Base-by-base conservation (phyloP, 2,329 filamentous ascomycete species). In the Fusarium illudens region DNA sequence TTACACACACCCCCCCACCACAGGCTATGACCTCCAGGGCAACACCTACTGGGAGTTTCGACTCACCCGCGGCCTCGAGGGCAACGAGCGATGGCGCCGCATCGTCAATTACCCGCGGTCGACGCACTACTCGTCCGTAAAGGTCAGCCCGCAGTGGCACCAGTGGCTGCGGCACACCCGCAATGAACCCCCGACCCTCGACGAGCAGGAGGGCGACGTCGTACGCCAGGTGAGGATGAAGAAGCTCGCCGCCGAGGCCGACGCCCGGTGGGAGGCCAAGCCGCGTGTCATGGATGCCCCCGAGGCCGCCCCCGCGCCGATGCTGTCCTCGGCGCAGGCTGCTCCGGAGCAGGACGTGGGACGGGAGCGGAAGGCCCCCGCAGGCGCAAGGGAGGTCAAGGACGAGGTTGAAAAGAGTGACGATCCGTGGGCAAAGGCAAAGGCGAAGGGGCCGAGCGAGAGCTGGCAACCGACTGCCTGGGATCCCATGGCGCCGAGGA, bases 1-100 rank as follows among this genome's bases (percentile, higher is more conserved):
- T 73, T 67, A 72, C 71, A 73, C 58, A 49, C 48, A 20, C 12
- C 25, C 37, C 17, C 29, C 34, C 64, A 32, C 48, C 15, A 19
- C 13, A 90, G 89, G 89, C 68, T 82, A 85, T 71, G 89, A 91
- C 74, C 86, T 90, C 60, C 74, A 86, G 22, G 88, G 88, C 58
- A 90, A 91, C 79, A 90, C 89, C 4, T 91, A 86, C 80, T 91
- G 89, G 88, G 87, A 90, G 72, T 90, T 91, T 78, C 83, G 83
- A 61, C 84, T 89, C 68, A 71, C 78, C 7, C 81, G 83, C 57
- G 78, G 79, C 62, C 72, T 76, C 58, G 70, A 67, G 27, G 65
- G 65, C 58, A 65, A 77, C 33, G 78, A 81, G 50, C 84, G 86
- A 68, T 86, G 85, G 83, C 86, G 88, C 30, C 86, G 88, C 75